A percentile compares a stretch with the other conserved stretches of the same genome.
These are phyloP conservation scores for Steccherinum ochraceum DNA, from an alignment of 768 basidiomycete species.

Conservation along the genomic window DNA sequence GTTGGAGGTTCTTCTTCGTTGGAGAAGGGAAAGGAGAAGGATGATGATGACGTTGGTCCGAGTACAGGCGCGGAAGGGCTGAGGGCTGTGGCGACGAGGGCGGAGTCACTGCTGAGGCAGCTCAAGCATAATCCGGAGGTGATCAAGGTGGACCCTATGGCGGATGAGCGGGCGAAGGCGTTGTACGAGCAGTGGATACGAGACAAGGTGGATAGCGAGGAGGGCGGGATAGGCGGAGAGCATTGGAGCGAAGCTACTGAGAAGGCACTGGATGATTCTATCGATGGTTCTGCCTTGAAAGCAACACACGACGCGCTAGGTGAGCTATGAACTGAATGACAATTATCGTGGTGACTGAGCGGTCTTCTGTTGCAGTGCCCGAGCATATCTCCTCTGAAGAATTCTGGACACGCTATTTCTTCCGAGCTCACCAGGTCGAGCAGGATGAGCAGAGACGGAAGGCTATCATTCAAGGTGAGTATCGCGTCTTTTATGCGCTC, in stretches of 20 bases:
- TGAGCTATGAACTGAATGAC: slow-evolving; percentile 24
- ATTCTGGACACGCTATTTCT: slow-evolving; percentile 91
- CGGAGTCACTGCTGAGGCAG: slow-evolving; percentile 68
- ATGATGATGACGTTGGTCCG: slow-evolving; percentile 24
- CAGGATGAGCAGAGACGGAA: slow-evolving; percentile 76
- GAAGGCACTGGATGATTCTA: slow-evolving; percentile 41
- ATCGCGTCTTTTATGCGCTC: not conserved
- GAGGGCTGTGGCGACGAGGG: slow-evolving; percentile 62
- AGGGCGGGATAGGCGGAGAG: slow-evolving; percentile 51
- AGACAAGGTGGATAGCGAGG: slow-evolving; percentile 42
- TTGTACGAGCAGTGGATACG: slow-evolving; percentile 53
- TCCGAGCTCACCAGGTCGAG: slow-evolving; percentile 77
- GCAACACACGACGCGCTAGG: slow-evolving; percentile 53
- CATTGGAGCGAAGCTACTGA: slow-evolving; percentile 51
- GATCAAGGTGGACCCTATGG: slow-evolving; percentile 68
- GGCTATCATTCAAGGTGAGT: slow-evolving; percentile 63
- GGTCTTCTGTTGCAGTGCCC: slow-evolving; percentile 51
- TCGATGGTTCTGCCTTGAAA: slow-evolving; percentile 47
- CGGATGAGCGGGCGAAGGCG: slow-evolving; percentile 48
- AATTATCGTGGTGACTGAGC: not conserved
- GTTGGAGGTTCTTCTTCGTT: slow-evolving; percentile 18
- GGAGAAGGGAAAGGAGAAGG: slow-evolving; percentile 30
- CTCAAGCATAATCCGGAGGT: slow-evolving; percentile 72
- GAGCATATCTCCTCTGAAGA: slow-evolving; percentile 50
- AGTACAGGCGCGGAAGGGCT: slow-evolving; percentile 33